phyloP scores from a whole-genome alignment of 2,329 filamentous ascomycete species.

The Ophiostoma triangulosporum region DNA sequence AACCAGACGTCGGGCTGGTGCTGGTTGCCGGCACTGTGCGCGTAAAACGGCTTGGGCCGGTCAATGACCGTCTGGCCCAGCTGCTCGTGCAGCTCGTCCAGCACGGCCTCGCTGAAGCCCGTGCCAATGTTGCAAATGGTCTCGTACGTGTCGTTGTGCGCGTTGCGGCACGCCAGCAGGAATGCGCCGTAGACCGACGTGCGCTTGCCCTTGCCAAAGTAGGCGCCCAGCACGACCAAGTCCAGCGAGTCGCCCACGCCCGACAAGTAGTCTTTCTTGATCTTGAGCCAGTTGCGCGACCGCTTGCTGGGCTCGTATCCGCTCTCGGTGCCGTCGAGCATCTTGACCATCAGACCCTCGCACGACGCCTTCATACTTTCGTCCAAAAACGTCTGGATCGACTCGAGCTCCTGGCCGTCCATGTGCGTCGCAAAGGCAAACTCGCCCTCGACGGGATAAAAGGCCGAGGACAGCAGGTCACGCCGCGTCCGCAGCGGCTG shows the following conservation, averaged over 20 bases:
- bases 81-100: slow-evolving; percentile 71
- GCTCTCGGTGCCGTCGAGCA: slow-evolving; percentile 86
- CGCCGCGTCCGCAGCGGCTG: slow-evolving; percentile 76
- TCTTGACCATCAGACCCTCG: slow-evolving; percentile 98
- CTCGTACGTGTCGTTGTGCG: slow-evolving; percentile 68
- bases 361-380: slow-evolving; percentile 93
- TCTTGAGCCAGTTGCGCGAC: slow-evolving; percentile 96
- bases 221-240: slow-evolving; percentile 87
- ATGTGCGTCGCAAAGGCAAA: slow-evolving; percentile 82
- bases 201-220: slow-evolving; percentile 88
- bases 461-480: slow-evolving; percentile 58
- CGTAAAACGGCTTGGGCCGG: slow-evolving; percentile 85
- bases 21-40: slow-evolving; percentile 68
- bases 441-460: slow-evolving; percentile 70
- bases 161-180: slow-evolving; percentile 86
- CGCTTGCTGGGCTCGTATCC: slow-evolving; percentile 94
- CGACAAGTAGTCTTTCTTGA: slow-evolving; percentile 95
- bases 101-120: slow-evolving; percentile 84
- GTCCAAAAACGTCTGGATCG: slow-evolving; percentile 84
- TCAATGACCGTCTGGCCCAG: slow-evolving; percentile 73
- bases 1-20: slow-evolving; percentile 99
- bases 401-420: slow-evolving; percentile 78
- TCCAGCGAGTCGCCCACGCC: slow-evolving; percentile 93
- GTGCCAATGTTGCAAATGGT: slow-evolving; percentile 98
- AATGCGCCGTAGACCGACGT: slow-evolving; percentile 94